phyloP scores from a whole-genome alignment of 23 red algal genomes.

The Pyropia haitanensis region DNA sequence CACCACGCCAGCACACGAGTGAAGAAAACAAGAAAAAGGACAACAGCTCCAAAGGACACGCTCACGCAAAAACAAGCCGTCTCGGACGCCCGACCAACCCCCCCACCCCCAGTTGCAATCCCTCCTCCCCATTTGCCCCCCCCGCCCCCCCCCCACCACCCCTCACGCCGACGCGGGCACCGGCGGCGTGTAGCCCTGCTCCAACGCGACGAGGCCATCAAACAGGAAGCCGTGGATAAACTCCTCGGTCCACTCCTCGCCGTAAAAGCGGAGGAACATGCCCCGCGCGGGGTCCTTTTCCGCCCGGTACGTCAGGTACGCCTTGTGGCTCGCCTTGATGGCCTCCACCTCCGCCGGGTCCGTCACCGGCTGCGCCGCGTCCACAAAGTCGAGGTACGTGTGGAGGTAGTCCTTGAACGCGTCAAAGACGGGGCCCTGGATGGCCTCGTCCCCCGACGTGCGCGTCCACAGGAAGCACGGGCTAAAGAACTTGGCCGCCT shows the following conservation, averaged over 20 bases:
- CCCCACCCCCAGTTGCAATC: too few relatives aligned
- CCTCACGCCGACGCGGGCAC: too few relatives aligned
- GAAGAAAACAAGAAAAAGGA: too few relatives aligned
- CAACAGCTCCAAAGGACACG: too few relatives aligned
- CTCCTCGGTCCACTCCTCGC: constrained; percentile 92
- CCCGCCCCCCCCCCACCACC: too few relatives aligned
- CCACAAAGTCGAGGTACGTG: constrained; percentile 62
- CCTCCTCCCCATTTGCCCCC: too few relatives aligned
- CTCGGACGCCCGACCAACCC: too few relatives aligned
- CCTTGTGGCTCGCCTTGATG: constrained; percentile 68
- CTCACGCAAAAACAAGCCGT: too few relatives aligned
- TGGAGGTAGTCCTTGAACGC: constrained; percentile 94
- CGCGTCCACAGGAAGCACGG: constrained; percentile 80
- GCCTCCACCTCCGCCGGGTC: constrained; percentile 34
- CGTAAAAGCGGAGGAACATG: constrained; percentile 91
- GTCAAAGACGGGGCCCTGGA: constrained; percentile 62
- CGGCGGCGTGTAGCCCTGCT: background rate
- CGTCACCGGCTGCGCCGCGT: constrained; percentile 33
- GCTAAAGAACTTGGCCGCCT: constrained; percentile 76
- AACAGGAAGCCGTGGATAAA: constrained; percentile 90
- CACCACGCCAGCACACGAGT: too few relatives aligned
- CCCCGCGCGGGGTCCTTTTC: constrained; percentile 89
- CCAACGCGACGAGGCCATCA: background rate
- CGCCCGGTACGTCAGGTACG: constrained; percentile 83
- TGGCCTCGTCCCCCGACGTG: constrained; percentile 48